These are phyloP conservation scores for Claviceps sp. DNA, from an alignment of 2,329 filamentous ascomycete species.

Conservation along the genomic window DNA sequence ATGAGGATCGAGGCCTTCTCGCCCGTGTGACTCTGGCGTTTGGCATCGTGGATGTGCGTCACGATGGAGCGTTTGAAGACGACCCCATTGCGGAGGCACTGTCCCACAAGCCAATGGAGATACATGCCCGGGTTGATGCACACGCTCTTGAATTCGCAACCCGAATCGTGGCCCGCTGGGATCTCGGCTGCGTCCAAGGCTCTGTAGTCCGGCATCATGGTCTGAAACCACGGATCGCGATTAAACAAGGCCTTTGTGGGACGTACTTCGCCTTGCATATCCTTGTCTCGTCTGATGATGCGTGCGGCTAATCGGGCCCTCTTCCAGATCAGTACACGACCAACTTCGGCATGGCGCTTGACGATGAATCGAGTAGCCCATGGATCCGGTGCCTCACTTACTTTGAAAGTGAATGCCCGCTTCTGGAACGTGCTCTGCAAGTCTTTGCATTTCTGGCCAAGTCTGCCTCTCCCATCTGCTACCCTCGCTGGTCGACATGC, in stretches of 20 bases:
- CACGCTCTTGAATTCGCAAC: conserved; percentile 65
- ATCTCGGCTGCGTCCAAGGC: conserved; percentile 45
- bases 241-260: conserved; percentile 47
- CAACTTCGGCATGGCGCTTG: neutral
- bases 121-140: conserved; percentile 89
- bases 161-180: conserved; percentile 53
- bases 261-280: conserved; percentile 32
- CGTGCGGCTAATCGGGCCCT: conserved; percentile 26
- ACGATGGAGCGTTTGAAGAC: conserved; percentile 50
- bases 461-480: conserved; percentile 49
- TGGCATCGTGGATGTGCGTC: conserved; percentile 60
- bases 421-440: conserved; percentile 52
- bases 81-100: conserved; percentile 63
- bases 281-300: conserved; percentile 47
- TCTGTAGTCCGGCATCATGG: conserved; percentile 57
- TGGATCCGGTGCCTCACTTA: conserved; percentile 25
- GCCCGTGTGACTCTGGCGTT: conserved; percentile 35
- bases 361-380: neutral
- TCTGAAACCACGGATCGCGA: conserved; percentile 60
- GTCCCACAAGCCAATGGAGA: conserved; percentile 69
- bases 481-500: conserved; percentile 29
- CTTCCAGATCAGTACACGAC: neutral
- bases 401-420: conserved; percentile 71
- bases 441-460: conserved; percentile 47
- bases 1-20: conserved; percentile 54